Evolutionary conservation across 192 early-diverging fungal genomes (phyloP), one percentile per base, ranked within the genome.

Genomic region (Oehlia diaphana): DNA sequence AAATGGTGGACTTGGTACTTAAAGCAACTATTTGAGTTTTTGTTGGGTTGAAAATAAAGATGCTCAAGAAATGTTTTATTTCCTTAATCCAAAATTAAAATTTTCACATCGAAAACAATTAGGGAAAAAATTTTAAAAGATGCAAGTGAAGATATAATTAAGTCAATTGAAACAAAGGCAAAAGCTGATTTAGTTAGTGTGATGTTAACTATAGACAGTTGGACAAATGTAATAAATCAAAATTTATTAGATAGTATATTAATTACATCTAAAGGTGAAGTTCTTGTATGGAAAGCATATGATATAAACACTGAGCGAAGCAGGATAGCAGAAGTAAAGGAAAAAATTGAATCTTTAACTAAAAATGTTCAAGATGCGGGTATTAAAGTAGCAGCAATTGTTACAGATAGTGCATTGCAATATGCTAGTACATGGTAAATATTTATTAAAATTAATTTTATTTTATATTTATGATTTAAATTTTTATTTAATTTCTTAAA

Each of bases 191-290:
- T 37, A 42, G 37, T 75, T 75, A 21, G 61, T 33, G 35, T 75
- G 28, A 75, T 62, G 0, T 49, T 63, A 64, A 58, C 61, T 9
- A n/a, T 75, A 9, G 58, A 75, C 44, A 19, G 58, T 12, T 75
- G 74, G 74, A 75, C 31, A 23, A 75, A 75, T 42, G 13, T 75
- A 31, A 14, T 58, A n/a, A n/a, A 53, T 19, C n/a, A 75, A 37
- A 47, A 75, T 39, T 58, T 75, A 58, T 19, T 75, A 0, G 74
- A 19, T 42, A 44, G 13, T 63, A 19, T 63, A n/a, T 75, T 75
- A 58, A 61, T 75, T 42, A 64, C 10, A 23, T 75, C 58, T 63
- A 26, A 63, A 23, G 37, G 61, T 9, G 61, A 75, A 39, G 61
- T 37, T 63, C 50, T 75, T 58, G 8, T 75, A 47, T 75, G 12